Percentiles rank a stretch among this genome's conserved stretches.
Conservation (phyloP, 768 basidiomycete genomes). For the Rhodotorula diobovata region DNA sequence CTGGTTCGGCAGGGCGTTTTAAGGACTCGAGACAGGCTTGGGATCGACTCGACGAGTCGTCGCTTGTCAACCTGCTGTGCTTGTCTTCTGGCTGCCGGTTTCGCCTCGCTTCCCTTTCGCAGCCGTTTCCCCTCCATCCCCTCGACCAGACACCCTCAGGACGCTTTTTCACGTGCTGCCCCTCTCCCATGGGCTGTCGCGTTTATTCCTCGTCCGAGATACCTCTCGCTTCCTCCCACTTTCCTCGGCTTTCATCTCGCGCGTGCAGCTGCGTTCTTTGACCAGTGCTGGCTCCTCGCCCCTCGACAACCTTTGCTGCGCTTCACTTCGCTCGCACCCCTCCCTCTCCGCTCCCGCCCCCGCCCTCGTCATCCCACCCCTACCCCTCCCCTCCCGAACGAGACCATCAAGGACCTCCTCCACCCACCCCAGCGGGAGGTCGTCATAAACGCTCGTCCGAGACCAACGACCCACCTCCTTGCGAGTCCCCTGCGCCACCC, state of each 20-base stretch:
- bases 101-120: too few species aligned
- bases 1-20: not conserved
- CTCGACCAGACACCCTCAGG: too few species aligned
- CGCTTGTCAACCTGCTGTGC: too few species aligned
- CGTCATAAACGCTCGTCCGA: conserved; percentile 4
- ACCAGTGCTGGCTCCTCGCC: too few species aligned
- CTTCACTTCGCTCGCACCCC: not conserved
- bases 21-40: not conserved
- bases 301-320: too few species aligned
- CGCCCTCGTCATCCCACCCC: too few species aligned
- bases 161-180: not conserved
- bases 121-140: too few species aligned
- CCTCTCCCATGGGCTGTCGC: not conserved
- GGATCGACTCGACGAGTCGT: too few species aligned
- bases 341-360: not conserved
- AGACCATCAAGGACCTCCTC: conserved; percentile 4
- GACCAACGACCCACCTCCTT: not conserved
- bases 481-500: not conserved
- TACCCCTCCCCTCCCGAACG: not conserved
- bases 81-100: too few species aligned
- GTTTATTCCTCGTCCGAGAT: conserved; percentile 10
- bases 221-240: too few species aligned
- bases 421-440: not conserved
- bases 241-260: not conserved
- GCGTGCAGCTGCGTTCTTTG: too few species aligned